Evolutionary conservation across 257 asterid species (phyloP).

Genomic region (Rubia yunnanensis): DNA sequence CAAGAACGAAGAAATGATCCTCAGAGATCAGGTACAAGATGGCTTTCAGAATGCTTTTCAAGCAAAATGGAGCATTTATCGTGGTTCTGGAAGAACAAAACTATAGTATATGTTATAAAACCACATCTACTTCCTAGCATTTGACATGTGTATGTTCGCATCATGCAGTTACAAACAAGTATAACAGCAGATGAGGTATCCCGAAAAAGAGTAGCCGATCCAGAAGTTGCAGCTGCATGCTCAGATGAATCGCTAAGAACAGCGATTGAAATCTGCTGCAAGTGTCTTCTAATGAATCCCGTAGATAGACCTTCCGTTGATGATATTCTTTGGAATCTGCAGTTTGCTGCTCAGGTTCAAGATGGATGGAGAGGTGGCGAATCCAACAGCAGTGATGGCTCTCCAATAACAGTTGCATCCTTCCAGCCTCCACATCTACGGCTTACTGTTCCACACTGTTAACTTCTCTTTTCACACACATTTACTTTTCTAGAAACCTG

Average conservation of each 20-base stretch:
- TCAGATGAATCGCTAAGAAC: conserved; percentile 60
- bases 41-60: neutral
- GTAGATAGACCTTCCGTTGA: conserved; percentile 74
- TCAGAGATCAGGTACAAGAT: conserved; percentile 50
- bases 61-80: too few species aligned
- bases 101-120: neutral
- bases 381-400: conserved; percentile 61
- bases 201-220: conserved; percentile 51
- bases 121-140: neutral
- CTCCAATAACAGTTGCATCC: conserved; percentile 67
- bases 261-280: conserved; percentile 61
- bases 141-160: neutral
- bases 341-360: conserved; percentile 91
- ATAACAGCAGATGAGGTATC: conserved; percentile 37
- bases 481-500: neutral
- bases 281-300: conserved; percentile 59
- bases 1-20: conserved; percentile 31
- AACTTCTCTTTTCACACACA: neutral
- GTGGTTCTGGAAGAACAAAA: too few species aligned
- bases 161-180: conserved; percentile 48
- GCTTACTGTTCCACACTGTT: conserved; percentile 24
- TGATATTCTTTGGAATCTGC: conserved; percentile 87
- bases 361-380: conserved; percentile 42
- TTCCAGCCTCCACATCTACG: conserved; percentile 32
- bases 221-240: conserved; percentile 34